phyloP scores from a whole-genome alignment of 2,329 filamentous ascomycete genomes.

The Aspergillus terreus region DNA sequence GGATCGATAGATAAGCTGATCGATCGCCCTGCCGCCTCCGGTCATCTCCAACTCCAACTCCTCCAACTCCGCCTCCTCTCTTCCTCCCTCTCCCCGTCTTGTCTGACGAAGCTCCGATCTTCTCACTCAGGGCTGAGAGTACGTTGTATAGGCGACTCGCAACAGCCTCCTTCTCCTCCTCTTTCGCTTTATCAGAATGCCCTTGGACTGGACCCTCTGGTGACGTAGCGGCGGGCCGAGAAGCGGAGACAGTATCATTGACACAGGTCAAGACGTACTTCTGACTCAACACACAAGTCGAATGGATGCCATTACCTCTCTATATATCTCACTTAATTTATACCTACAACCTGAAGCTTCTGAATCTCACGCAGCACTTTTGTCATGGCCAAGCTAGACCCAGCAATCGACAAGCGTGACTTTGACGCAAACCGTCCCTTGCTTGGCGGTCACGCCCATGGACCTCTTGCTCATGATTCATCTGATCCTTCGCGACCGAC shows the following conservation, averaged over 20 bases:
- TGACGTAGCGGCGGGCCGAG: slow-evolving; percentile 21
- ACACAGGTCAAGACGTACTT: slow-evolving; percentile 12
- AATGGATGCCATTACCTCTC: no score
- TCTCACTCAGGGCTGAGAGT: not conserved
- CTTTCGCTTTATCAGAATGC: not conserved
- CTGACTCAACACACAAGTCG: not conserved
- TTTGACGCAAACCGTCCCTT: slow-evolving; percentile 43
- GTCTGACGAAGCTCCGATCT: not conserved
- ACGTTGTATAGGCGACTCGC: no score
- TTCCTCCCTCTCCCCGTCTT: not conserved
- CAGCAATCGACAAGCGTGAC: slow-evolving; percentile 43
- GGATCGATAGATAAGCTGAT: slow-evolving; percentile 14
- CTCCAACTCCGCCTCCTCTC: not conserved
- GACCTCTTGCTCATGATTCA: slow-evolving; percentile 13
- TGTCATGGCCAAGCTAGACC: slow-evolving; percentile 20
- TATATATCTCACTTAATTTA: no score
- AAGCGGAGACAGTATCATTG: slow-evolving; percentile 13
- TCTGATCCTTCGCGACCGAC: slow-evolving; percentile 24
- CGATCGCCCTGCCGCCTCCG: slow-evolving; percentile 4
- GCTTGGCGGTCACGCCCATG: slow-evolving; percentile 15
- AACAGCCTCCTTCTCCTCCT: not conserved
- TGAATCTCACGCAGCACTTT: no score
- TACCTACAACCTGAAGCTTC: no score
- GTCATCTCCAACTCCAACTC: not conserved
- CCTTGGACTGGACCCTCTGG: slow-evolving; percentile 1